phyloP scores from a whole-genome alignment of 345 rosid species.

The Aquilaria malaccensis region DNA sequence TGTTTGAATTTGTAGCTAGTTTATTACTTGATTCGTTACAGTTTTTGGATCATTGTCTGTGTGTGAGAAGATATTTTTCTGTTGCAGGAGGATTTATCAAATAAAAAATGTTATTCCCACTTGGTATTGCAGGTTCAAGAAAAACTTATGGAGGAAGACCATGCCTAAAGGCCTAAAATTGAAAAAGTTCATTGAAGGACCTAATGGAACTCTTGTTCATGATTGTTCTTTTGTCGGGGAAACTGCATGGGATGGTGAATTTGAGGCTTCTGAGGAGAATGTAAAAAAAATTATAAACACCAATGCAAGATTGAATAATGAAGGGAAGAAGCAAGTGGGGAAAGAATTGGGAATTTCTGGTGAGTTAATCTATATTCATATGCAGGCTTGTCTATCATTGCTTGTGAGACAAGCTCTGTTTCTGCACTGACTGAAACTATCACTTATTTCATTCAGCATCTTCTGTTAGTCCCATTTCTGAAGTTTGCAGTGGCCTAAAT shows the following conservation, averaged over 20 bases:
- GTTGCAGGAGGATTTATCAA: no score
- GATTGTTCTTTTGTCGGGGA: conserved; percentile 89
- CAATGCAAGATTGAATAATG: conserved; percentile 40
- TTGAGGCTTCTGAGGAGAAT: conserved; percentile 41
- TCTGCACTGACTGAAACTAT: not conserved
- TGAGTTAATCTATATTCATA: conserved; percentile 21
- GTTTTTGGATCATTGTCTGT: no score
- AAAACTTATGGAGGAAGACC: conserved; percentile 76
- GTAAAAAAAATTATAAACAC: conserved; percentile 50
- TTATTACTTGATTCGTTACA: no score
- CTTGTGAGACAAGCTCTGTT: not conserved
- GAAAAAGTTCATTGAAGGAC: conserved; percentile 72
- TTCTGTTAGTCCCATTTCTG: no score
- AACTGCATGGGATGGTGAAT: conserved; percentile 84
- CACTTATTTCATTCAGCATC: conserved; percentile 3
- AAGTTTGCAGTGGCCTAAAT: not conserved
- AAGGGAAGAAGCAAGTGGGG: conserved; percentile 59
- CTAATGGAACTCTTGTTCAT: conserved; percentile 70
- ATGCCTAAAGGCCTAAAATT: conserved; percentile 82
- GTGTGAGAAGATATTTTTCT: no score
- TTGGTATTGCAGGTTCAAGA: conserved; percentile 63
- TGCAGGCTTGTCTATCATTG: conserved; percentile 1
- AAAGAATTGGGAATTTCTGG: conserved; percentile 67
- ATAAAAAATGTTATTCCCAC: not conserved
- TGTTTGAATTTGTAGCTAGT: no score